Conservation (phyloP, 1,139 yeast genomes). For the Geotrichum fermentans region DNA sequence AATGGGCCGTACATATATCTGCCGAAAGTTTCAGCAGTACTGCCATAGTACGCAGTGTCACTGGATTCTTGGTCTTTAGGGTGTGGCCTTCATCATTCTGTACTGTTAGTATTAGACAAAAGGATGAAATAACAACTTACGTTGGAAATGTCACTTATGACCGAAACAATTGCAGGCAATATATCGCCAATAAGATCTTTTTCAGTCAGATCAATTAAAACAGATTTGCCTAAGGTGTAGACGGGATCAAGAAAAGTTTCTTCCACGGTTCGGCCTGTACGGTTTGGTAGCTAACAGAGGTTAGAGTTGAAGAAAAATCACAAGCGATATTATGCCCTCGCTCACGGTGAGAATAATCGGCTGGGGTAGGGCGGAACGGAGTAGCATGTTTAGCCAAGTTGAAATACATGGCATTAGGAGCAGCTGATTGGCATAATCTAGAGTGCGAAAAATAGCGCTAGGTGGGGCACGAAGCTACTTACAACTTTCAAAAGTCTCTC, state of each 20-base stretch:
- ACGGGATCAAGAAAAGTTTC: constrained; percentile 28
- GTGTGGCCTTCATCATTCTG: constrained; percentile 14
- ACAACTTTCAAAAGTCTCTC: constrained; percentile 18
- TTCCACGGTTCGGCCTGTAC: constrained; percentile 27
- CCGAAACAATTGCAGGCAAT: constrained; percentile 14
- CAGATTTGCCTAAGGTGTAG: constrained; percentile 12
- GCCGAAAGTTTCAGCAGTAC: constrained; percentile 13
- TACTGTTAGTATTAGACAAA: background rate
- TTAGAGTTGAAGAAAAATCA: background rate
- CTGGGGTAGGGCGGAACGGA: no score
- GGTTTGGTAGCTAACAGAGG: constrained; percentile 28
- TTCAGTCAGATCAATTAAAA: constrained; percentile 14
- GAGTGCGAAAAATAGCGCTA: no score
- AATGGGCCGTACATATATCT: constrained; percentile 15
- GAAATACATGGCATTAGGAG: no score
- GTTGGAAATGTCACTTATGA: constrained; percentile 14
- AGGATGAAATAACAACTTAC: constrained; percentile 9
- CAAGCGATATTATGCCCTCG: background rate
- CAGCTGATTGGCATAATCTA: no score
- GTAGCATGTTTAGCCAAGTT: no score
- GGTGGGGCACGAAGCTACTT: no score
- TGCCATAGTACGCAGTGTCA: constrained; percentile 14
- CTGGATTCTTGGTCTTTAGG: constrained; percentile 10
- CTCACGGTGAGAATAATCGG: background rate
- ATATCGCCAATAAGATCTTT: constrained; percentile 17